Evolutionary conservation across 768 basidiomycete genomes (phyloP).

Genomic region (Russula compacta): DNA sequence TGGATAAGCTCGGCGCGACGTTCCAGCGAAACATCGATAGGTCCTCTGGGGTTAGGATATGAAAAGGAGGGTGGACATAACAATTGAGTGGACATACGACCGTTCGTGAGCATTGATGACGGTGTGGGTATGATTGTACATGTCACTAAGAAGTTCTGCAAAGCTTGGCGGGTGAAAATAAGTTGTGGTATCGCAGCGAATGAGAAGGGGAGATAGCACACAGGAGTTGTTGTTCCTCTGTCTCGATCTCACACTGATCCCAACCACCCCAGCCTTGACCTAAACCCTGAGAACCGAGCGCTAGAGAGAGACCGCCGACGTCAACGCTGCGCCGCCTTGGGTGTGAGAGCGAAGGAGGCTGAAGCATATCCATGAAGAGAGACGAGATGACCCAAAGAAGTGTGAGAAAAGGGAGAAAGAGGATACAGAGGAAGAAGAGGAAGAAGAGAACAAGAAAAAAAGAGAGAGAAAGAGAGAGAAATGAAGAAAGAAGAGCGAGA

Average conservation of each 20-base stretch:
- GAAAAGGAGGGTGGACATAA: not conserved
- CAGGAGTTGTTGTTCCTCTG: conserved; percentile 39
- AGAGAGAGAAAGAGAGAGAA: not conserved
- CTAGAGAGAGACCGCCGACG: conserved; percentile 79
- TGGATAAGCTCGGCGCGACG: conserved; percentile 53
- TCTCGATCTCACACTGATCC: conserved; percentile 30
- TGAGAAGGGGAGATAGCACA: conserved; percentile 27
- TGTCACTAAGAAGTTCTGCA: conserved; percentile 77
- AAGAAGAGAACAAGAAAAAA: not conserved
- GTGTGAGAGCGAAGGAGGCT: conserved; percentile 2
- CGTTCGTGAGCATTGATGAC: conserved; percentile 49
- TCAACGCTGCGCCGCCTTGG: conserved; percentile 71
- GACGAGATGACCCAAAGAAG: not conserved
- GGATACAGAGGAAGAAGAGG: not conserved
- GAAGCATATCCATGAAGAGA: conserved; percentile 11
- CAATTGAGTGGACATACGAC: conserved; percentile 30
- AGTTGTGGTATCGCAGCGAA: not conserved
- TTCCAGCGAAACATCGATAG: conserved; percentile 33
- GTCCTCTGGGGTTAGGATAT: conserved; percentile 12
- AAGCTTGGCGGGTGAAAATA: conserved; percentile 31
- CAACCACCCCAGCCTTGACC: conserved; percentile 67
- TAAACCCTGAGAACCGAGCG: conserved; percentile 49
- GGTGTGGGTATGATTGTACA: conserved; percentile 71
- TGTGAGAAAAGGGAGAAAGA: not conserved
- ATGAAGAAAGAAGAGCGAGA: not conserved